A percentile compares a stretch with the other conserved stretches of the same genome.
These are phyloP conservation scores for Barnettozyma siamensis DNA, from an alignment of 805 yeast species.

Conservation along the genomic window DNA sequence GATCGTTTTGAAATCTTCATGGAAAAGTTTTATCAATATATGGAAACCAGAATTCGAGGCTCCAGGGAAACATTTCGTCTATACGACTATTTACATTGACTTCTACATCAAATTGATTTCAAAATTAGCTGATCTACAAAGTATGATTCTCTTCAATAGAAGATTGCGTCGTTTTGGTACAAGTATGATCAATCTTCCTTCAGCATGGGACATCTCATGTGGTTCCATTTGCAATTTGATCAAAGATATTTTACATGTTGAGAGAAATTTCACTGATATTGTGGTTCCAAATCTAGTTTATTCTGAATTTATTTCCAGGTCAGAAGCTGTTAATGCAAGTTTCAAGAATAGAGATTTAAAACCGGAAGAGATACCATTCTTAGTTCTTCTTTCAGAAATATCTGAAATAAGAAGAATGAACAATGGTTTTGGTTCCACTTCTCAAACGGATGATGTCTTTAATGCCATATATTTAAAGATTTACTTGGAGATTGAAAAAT, in stretches of 20 bases:
- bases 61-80: constrained; percentile 89
- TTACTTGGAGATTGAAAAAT: constrained; percentile 22
- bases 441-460: constrained; percentile 66
- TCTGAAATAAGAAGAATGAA: constrained; percentile 65
- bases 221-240: constrained; percentile 45
- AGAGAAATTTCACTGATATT: constrained; percentile 44
- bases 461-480: constrained; percentile 54
- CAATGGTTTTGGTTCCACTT: constrained; percentile 77
- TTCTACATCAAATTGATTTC: constrained; percentile 56
- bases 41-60: constrained; percentile 93
- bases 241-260: constrained; percentile 38
- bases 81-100: constrained; percentile 61
- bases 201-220: constrained; percentile 63
- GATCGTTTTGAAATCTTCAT: constrained; percentile 59
- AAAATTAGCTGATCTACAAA: constrained; percentile 48
- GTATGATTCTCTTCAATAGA: constrained; percentile 55
- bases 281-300: constrained; percentile 41
- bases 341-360: constrained; percentile 30
- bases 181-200: constrained; percentile 61
- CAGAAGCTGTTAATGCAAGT: constrained; percentile 28
- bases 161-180: constrained; percentile 75
- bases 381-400: constrained; percentile 44
- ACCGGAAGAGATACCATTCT: constrained; percentile 30
- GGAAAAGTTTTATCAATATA: constrained; percentile 70
- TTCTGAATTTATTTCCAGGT: constrained; percentile 36